Evolutionary conservation across 345 rosid species (phyloP).

Genomic region (Eucalyptus erythrocorys): DNA sequence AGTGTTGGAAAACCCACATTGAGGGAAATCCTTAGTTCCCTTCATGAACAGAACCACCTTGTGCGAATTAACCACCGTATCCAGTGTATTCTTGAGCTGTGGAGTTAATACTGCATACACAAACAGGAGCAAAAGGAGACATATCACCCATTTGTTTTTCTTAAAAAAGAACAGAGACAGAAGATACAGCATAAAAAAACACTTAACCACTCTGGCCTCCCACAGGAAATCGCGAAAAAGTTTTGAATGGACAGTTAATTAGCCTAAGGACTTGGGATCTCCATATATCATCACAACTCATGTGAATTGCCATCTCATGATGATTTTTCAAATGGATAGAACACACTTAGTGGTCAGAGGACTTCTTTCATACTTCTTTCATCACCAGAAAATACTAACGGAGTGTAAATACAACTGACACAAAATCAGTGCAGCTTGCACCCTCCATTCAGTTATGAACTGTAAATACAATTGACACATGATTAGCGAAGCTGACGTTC

Average conservation of each 20-base stretch:
- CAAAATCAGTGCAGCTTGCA: background rate
- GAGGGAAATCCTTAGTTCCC: slow-evolving; percentile 84
- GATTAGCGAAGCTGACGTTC: background rate
- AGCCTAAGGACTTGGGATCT: background rate
- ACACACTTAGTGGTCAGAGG: background rate
- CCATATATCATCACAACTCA: background rate
- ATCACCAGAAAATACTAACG: background rate
- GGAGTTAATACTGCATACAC: slow-evolving; percentile 44
- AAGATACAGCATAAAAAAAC: background rate
- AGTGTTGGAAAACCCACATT: slow-evolving; percentile 92
- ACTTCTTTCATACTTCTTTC: background rate
- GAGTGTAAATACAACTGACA: background rate
- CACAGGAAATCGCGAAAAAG: background rate
- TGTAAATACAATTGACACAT: background rate
- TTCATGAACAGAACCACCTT: slow-evolving; percentile 87
- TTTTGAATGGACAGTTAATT: background rate
- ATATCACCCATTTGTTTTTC: background rate
- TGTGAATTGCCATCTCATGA: background rate
- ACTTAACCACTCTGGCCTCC: background rate
- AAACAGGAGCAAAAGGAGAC: background rate
- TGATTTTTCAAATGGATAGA: background rate
- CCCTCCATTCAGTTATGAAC: background rate
- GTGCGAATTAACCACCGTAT: slow-evolving; percentile 56
- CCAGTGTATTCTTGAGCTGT: slow-evolving; percentile 60
- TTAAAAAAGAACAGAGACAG: background rate